Evolutionary conservation across 495 filamentous ascomycete species (phyloP), one percentile per base, ranked within the genome.

Genomic region (Trichoderma erinaceum): DNA sequence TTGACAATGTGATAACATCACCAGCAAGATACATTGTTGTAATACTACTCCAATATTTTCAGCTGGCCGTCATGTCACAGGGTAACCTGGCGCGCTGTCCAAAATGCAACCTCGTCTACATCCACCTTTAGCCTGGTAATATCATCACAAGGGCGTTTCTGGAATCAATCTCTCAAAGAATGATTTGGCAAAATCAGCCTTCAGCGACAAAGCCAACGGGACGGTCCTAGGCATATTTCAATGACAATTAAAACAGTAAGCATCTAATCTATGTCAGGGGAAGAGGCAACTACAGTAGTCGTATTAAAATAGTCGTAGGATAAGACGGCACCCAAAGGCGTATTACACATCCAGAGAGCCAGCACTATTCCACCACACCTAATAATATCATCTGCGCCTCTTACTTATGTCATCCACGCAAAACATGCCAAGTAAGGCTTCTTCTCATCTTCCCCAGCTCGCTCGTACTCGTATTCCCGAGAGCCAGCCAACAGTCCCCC

Each of bases 401-500:
- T n/a, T n/a, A n/a, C n/a, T n/a, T 38, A 48, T 48, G 15, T 48
- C 44, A 48, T n/a, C 44, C 44, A 48, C 44, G 18, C 18, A n/a
- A n/a, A 48, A 38, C 35, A 38, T 38, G 35, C 35, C 35, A 38
- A 38, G 35, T 10, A 48, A 18, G 15, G 15, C 44, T 48, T n/a
- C 43, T 5, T 16, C 44, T 48, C 8, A 8, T 18, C 16, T 21
- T 52, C 18, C 48, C n/a, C 18, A 21, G 10, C 48, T 11, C 8
- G 48, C 48, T 52, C 48, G 48, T 52, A 52, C 48, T 52, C 48
- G 48, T 52, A 52, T 52, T 52, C n/a, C 48, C 21, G 44, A 52
- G 16, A 18, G 10, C 46, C 46, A n/a, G 16, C 46, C 46, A 50
- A 50, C 46, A n/a, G 6, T 1, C 12, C 18, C 13, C 43, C 18